Evolutionary conservation across 2,329 filamentous ascomycete genomes (phyloP).

Genomic region (Mycosphaerella sp.): DNA sequence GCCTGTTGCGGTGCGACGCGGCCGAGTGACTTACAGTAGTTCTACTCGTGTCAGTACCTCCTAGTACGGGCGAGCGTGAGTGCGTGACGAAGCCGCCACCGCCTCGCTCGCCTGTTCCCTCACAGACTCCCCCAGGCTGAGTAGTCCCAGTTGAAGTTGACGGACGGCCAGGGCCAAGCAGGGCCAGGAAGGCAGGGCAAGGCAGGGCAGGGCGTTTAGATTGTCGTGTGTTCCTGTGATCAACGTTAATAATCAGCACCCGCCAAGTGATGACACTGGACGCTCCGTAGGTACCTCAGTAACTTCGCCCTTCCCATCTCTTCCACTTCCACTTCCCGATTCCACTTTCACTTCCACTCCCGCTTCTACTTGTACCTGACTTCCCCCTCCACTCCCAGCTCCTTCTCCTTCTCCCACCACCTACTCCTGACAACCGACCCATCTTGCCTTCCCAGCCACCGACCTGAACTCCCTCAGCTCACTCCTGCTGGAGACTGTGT

Average conservation of each 20-base stretch:
- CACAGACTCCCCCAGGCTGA: no score
- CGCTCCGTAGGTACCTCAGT: not conserved
- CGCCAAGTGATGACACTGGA: not conserved
- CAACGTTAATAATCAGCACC: conserved; percentile 1
- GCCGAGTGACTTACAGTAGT: no score
- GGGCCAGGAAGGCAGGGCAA: not conserved
- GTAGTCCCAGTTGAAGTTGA: no score
- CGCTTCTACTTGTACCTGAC: not conserved
- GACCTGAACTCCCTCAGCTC: not conserved
- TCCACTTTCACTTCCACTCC: not conserved
- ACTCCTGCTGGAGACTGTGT: no score
- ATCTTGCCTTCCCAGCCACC: not conserved
- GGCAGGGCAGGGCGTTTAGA: not conserved
- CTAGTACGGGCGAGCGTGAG: no score
- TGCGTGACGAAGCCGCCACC: no score
- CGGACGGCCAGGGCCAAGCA: not conserved
- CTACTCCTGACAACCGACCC: not conserved
- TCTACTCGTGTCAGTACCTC: no score
- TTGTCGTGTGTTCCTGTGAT: not conserved
- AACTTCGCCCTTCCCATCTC: not conserved
- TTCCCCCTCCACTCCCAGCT: not conserved
- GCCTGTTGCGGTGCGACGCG: not conserved
- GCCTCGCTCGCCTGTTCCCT: not conserved
- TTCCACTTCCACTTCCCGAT: not conserved
- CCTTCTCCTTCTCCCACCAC: not conserved